phyloP scores from a whole-genome alignment of 495 filamentous ascomycete genomes.

The Talaromyces thailandensis region DNA sequence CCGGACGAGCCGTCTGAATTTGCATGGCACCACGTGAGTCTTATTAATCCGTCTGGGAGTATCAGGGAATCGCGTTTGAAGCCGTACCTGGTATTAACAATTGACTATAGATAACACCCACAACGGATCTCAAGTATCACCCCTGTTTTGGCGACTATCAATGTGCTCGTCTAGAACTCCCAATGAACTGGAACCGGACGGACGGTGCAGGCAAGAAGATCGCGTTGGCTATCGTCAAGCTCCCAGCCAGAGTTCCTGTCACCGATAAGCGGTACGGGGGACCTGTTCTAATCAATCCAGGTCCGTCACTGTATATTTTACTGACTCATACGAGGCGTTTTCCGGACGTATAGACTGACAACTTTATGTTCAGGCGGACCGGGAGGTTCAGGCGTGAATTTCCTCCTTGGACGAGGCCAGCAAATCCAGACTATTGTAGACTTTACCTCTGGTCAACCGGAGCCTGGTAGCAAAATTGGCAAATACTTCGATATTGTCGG shows the following conservation, averaged over 20 bases:
- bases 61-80: not conserved
- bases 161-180: slow-evolving; percentile 28
- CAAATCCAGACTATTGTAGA: slow-evolving; percentile 23
- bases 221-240: slow-evolving; percentile 23
- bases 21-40: not conserved
- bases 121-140: slow-evolving; percentile 8
- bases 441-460: slow-evolving; percentile 10
- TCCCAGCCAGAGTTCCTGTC: slow-evolving; percentile 28
- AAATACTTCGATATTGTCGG: slow-evolving; percentile 33
- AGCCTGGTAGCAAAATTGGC: not conserved
- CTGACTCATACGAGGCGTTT: not conserved
- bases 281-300: slow-evolving; percentile 26
- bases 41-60: no score
- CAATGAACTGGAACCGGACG: slow-evolving; percentile 31
- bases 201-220: slow-evolving; percentile 13
- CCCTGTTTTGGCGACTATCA: slow-evolving; percentile 18
- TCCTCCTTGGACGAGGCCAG: slow-evolving; percentile 10
- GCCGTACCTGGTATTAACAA: not conserved
- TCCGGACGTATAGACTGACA: not conserved
- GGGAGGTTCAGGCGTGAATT: slow-evolving; percentile 23
- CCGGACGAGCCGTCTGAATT: not conserved
- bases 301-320: not conserved
- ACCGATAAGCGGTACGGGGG: slow-evolving; percentile 31
- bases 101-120: not conserved
- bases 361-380: slow-evolving; percentile 20